A percentile compares a stretch with the other conserved stretches of the same genome.
Conservation (phyloP, 345 rosid genomes). For the Acer saccharum region DNA sequence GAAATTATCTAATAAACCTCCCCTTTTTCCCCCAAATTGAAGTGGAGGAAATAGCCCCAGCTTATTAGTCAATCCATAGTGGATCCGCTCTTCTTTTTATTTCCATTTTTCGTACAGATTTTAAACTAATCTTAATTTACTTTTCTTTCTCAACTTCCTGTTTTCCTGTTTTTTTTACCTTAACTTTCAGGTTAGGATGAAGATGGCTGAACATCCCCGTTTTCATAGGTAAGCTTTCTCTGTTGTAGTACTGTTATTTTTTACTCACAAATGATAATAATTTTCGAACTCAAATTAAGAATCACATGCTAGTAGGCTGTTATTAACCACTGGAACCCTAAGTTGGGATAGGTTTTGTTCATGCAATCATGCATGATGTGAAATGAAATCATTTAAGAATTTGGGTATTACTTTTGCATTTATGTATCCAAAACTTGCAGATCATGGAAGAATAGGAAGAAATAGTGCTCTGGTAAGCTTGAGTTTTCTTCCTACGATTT, state of each 20-base stretch:
- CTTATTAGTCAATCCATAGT: background rate
- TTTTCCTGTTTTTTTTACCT: constrained; percentile 6
- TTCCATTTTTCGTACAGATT: background rate
- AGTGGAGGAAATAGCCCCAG: background rate
- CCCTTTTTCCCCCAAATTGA: background rate
- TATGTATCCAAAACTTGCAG: background rate
- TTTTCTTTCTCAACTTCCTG: background rate
- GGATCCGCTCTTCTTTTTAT: background rate
- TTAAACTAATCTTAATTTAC: background rate
- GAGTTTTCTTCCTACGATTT: background rate
- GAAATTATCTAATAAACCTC: background rate
- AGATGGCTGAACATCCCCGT: constrained; percentile 64
- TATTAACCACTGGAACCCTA: background rate
- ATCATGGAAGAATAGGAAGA: background rate
- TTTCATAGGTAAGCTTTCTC: constrained; percentile 59
- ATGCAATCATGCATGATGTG: background rate
- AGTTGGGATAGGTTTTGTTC: background rate
- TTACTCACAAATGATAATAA: background rate
- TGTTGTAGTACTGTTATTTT: background rate
- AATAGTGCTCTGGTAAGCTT: background rate
- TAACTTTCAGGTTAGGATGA: constrained; percentile 64
- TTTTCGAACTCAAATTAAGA: background rate
- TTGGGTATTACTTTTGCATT: background rate
- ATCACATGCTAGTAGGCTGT: background rate
- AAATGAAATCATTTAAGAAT: background rate